Conservation (phyloP, 1,284 basidiomycete genomes). For the Moesziomyces aphidis region DNA sequence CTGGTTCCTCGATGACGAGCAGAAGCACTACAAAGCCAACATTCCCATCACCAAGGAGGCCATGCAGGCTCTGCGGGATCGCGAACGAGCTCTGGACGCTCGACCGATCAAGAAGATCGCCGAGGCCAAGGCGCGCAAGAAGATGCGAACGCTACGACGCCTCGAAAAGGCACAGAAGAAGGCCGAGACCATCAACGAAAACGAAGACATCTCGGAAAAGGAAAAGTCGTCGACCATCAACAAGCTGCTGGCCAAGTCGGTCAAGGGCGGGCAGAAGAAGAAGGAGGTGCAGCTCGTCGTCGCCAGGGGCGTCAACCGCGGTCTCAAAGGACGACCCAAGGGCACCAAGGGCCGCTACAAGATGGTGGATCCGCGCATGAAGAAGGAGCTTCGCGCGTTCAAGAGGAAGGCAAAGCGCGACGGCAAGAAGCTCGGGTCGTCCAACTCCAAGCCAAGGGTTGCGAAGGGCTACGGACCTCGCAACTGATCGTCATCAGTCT, state of each 20-base stretch:
- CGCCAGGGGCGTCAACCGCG: conserved; percentile 89
- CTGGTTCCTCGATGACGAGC: conserved; percentile 98
- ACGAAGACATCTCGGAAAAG: conserved; percentile 78
- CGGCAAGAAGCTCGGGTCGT: conserved; percentile 64
- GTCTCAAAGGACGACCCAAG: conserved; percentile 91
- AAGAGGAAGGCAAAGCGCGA: conserved; percentile 62
- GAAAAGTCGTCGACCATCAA: conserved; percentile 95
- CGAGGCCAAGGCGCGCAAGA: conserved; percentile 98
- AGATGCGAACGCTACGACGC: conserved; percentile 84
- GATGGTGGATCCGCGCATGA: conserved; percentile 66
- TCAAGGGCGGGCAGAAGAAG: conserved; percentile 74
- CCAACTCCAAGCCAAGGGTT: conserved; percentile 43
- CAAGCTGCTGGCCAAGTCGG: conserved; percentile 81
- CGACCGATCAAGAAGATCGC: conserved; percentile 99
- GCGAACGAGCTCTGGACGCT: conserved; percentile 92
- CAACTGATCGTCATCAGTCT: conserved; percentile 11
- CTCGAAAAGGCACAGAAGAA: conserved; percentile 95
- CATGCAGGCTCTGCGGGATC: conserved; percentile 83
- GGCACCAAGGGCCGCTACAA: conserved; percentile 82
- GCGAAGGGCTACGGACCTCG: conserved; percentile 58
- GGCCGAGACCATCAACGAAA: conserved; percentile 92
- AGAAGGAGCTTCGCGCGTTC: conserved; percentile 66
- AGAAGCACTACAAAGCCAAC: conserved; percentile 91
- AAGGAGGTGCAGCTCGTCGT: conserved; percentile 90
- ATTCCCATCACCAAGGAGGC: conserved; percentile 98